Percentiles rank a stretch among this genome's conserved stretches.
These are phyloP conservation scores for Stephania cephalantha DNA, from an alignment of 164 flowering plant species.

Conservation along the genomic window DNA sequence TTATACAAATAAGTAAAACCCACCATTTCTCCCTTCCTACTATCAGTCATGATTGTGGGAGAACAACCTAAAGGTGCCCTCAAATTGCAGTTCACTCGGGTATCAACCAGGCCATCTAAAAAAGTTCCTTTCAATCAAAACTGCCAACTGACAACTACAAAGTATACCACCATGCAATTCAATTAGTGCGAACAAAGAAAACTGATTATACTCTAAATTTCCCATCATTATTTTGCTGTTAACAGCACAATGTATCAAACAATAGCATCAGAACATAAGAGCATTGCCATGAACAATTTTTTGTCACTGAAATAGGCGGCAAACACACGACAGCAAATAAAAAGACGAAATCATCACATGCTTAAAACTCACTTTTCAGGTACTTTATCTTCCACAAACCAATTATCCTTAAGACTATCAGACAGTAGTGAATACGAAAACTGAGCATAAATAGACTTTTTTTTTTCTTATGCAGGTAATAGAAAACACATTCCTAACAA, in stretches of 20 bases:
- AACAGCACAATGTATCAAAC: not conserved
- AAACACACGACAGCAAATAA: too few species aligned
- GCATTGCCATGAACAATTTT: too few species aligned
- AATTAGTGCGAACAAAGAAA: not conserved
- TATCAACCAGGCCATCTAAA: not conserved
- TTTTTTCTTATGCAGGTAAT: not conserved
- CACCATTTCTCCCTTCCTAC: not conserved
- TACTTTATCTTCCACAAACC: not conserved
- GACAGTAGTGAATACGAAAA: not conserved
- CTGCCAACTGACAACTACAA: not conserved
- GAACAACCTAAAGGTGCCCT: not conserved
- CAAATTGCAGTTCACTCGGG: not conserved
- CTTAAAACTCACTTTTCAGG: too few species aligned
- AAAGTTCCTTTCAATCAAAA: not conserved
- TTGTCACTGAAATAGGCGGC: too few species aligned
- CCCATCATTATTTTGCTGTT: not conserved
- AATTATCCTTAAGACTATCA: constrained; percentile 11
- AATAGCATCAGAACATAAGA: too few species aligned
- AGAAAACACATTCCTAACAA: not conserved
- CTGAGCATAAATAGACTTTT: not conserved
- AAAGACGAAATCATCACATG: too few species aligned
- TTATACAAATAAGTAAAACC: not conserved
- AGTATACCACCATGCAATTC: not conserved
- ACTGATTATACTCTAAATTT: not conserved
- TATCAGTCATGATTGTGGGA: not conserved